A percentile compares a stretch with the other conserved stretches of the same genome.
Conservation (phyloP, 2,329 filamentous ascomycete genomes). For the Fusarium kyushuense region DNA sequence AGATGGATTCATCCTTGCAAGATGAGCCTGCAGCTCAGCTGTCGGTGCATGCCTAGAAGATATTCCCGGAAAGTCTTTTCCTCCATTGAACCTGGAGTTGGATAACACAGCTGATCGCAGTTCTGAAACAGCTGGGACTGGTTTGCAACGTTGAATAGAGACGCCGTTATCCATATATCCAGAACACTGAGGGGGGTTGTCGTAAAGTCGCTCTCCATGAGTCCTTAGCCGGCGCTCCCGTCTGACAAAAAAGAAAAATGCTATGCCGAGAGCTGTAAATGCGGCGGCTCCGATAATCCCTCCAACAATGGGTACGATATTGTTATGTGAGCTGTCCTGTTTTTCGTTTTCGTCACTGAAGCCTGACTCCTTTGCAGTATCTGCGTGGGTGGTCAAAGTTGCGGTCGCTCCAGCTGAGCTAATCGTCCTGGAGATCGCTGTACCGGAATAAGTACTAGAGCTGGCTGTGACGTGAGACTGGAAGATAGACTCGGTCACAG, state of each 20-base stretch:
- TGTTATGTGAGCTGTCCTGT: slow-evolving; percentile 25
- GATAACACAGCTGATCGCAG: slow-evolving; percentile 40
- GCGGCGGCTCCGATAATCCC: slow-evolving; percentile 48
- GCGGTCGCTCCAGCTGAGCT: slow-evolving; percentile 27
- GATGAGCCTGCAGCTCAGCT: slow-evolving; percentile 47
- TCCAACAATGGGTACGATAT: slow-evolving; percentile 53
- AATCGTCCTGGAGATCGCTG: slow-evolving; percentile 27
- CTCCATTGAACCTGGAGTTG: slow-evolving; percentile 45
- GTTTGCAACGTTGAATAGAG: slow-evolving; percentile 17
- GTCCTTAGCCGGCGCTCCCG: slow-evolving; percentile 48
- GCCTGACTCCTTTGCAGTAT: background rate
- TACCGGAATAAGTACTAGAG: slow-evolving; percentile 22
- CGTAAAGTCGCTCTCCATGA: slow-evolving; percentile 41
- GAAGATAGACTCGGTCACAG: slow-evolving; percentile 55
- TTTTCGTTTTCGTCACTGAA: slow-evolving; percentile 1
- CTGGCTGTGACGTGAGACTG: slow-evolving; percentile 32
- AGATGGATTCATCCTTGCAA: slow-evolving; percentile 26
- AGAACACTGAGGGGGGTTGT: slow-evolving; percentile 38
- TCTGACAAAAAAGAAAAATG: slow-evolving; percentile 55
- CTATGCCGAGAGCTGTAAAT: slow-evolving; percentile 46
- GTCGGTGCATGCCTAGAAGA: slow-evolving; percentile 43
- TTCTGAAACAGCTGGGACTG: slow-evolving; percentile 32
- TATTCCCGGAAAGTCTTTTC: slow-evolving; percentile 40
- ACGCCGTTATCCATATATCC: slow-evolving; percentile 48
- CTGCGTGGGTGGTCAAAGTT: background rate